phyloP scores from a whole-genome alignment of 495 filamentous ascomycete genomes.

The Xylaria sp. region DNA sequence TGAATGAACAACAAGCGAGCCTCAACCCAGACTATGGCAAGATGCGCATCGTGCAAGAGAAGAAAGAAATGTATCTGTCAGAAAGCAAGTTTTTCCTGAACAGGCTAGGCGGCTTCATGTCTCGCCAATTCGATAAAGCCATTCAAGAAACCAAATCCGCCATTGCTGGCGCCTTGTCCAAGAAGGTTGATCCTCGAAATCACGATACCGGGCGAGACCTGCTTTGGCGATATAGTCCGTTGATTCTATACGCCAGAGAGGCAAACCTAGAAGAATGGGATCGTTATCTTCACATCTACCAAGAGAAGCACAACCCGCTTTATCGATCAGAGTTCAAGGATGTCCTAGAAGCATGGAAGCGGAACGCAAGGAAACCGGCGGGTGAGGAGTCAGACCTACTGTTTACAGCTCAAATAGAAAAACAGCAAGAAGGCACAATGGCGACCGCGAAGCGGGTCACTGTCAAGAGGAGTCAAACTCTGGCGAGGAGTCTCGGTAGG shows the following conservation, averaged over 20 bases:
- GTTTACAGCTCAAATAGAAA: constrained; percentile 89
- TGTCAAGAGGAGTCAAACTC: constrained; percentile 81
- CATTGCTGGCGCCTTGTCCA: constrained; percentile 58
- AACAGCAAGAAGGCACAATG: constrained; percentile 71
- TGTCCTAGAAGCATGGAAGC: constrained; percentile 82
- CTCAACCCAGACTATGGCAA: constrained; percentile 83
- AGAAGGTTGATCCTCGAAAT: constrained; percentile 61
- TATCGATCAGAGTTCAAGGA: constrained; percentile 86
- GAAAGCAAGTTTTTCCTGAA: constrained; percentile 76
- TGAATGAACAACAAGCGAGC: constrained; percentile 57
- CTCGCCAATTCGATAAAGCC: constrained; percentile 76
- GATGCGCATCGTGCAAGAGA: constrained; percentile 92
- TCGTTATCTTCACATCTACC: constrained; percentile 77
- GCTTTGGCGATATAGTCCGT: constrained; percentile 83
- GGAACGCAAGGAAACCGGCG: constrained; percentile 74
- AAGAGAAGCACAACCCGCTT: constrained; percentile 72
- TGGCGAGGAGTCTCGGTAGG: constrained; percentile 79
- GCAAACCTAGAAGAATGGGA: constrained; percentile 83
- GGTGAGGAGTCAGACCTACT: constrained; percentile 87
- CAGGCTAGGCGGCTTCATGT: constrained; percentile 80
- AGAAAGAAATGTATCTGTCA: constrained; percentile 82
- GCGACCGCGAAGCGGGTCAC: constrained; percentile 88
- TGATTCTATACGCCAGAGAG: constrained; percentile 86
- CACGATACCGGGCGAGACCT: constrained; percentile 59
- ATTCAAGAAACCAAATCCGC: constrained; percentile 68